Conservation (phyloP, 192 early-diverging fungal species). For the Coemansia sp. region DNA sequence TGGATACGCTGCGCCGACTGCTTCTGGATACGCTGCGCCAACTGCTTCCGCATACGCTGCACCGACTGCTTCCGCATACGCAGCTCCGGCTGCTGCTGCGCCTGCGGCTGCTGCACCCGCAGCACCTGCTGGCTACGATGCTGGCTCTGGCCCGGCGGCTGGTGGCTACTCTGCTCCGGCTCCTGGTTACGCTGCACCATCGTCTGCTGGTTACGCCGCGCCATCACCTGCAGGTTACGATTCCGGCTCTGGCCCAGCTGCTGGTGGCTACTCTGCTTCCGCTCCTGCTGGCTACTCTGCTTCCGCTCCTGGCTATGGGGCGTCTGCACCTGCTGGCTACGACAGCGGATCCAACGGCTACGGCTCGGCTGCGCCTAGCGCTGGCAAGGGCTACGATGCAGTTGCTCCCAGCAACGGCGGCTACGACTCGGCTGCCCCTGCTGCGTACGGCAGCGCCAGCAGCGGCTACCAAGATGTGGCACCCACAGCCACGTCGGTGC, state of each 20-base stretch:
- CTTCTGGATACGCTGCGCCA: conserved; percentile 5
- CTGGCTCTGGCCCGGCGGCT: not conserved
- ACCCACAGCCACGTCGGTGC: conserved; percentile 23
- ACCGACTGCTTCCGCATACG: conserved; percentile 14
- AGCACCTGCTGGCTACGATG: conserved; percentile 11
- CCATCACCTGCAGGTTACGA: conserved; percentile 16
- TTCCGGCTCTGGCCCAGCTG: conserved; percentile 8
- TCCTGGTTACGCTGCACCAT: conserved; percentile 1
- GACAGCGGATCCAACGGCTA: conserved; percentile 6
- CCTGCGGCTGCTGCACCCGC: conserved; percentile 16
- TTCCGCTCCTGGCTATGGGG: conserved; percentile 20
- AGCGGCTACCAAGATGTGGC: conserved; percentile 9
- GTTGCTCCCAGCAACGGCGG: conserved; percentile 12
- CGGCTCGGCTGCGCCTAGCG: conserved; percentile 16
- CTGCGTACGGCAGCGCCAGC: conserved; percentile 10
- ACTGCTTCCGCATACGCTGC: conserved; percentile 1
- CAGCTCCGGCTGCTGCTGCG: conserved; percentile 13
- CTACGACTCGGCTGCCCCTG: conserved; percentile 22
- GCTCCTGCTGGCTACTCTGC: conserved; percentile 20
- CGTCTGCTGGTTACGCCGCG: conserved; percentile 3
- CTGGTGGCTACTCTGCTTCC: conserved; percentile 20
- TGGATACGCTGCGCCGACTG: conserved; percentile 14
- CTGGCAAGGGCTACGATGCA: conserved; percentile 12
- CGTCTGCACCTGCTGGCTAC: conserved; percentile 11
- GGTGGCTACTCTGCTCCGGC: conserved; percentile 7